Base-by-base conservation (phyloP, 2,329 filamentous ascomycete species). In the Didymosphaeria variabile region DNA sequence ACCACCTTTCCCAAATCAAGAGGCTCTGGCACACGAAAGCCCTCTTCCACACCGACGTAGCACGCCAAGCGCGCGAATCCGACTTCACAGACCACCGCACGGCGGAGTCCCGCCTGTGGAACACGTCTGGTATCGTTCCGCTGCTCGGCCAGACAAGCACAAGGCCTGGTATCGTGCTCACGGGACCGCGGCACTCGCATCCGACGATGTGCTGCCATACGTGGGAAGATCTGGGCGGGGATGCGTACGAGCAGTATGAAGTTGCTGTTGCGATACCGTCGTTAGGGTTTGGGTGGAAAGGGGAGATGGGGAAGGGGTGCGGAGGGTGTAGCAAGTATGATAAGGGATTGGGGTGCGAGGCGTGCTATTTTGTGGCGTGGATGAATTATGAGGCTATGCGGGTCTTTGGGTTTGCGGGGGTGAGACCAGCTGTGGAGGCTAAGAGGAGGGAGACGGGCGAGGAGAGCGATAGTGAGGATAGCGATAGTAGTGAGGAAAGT, bases 151-250 rank as follows among this genome's bases (percentile, higher is more conserved):
- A 38, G 49, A 38, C 17, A 9, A 23, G 29, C n/a, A 7, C 17
- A 0, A 45, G 36, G 17, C 56, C 56, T 7, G 9, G 32, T 7
- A 46, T 58, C 32, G 19, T 52, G n/a, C 47, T 58, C 38, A 45
- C 47, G 10, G 38, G 46, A 1, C 36, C 56, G 2, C 8, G 31
- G 17, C 12, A 51, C 8, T n/a, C 31, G 8, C 29, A 29, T 19
- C 55, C 55, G 5, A 51, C 55, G 8, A 51, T 57, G 34, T 46
- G 50, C 23, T 13, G 42, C 17, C 10, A 51, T 2, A 57, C 46
- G 21, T 57, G 55, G 55, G 40, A 42, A 15, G 46, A 31, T 12
- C 34, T 51, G n/a, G 34, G 34, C 15, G 21, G 23, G 2, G 42
- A 45, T 10, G 10, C 12, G 42, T 45, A 45, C 42, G 19, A 23